Base-by-base conservation (phyloP, 2,329 filamentous ascomycete species). In the Aspergillus aculeatus region DNA sequence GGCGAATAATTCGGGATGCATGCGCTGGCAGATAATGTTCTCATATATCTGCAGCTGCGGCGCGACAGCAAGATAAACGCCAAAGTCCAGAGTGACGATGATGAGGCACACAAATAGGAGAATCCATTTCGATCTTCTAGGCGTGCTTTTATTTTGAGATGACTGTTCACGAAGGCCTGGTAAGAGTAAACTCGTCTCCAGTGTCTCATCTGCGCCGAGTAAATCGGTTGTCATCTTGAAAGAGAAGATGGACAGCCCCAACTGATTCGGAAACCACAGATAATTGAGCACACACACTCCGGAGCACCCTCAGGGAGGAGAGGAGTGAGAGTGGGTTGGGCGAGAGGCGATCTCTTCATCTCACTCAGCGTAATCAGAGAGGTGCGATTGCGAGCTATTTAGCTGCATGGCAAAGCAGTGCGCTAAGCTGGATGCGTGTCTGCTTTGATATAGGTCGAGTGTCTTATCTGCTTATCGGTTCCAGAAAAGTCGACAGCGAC, bases 41-140 rank as follows among this genome's bases (percentile, higher is more conserved):
- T 64, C 62, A 32, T 56, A 54, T 9, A 62, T 55, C 48, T 60
- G 56, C 11, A 56, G 57, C 49, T 62, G 62, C 5, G 62, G 62
- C n/a, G 62, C 60, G 21, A 62, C 23, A 19, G 60, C 54, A 10
- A 64, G 57, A 38, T 47, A 60, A 29, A 14, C 48, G 6, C 60
- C 62, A 44, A 64, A 58, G 19, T 64, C 60, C 7, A 62, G 19
- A 26, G 60, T 51, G 49, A 60, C 35, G 9, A 62, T 59, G 6
- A 53, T 38, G 9, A 54, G 21, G 35, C 54, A 57, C 21, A 62
- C 41, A 44, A 60, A 23, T 12, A 58, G 50, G 16, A 63, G 35
- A 12, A 62, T 38, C 47, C 50, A 54, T 24, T 47, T 47, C n/a
- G 53, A 47, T 35, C 35, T 55, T 16, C 41, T 44, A n/a, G 53